phyloP scores from a whole-genome alignment of 2,329 filamentous ascomycete genomes.

The Alternaria metachromatica region DNA sequence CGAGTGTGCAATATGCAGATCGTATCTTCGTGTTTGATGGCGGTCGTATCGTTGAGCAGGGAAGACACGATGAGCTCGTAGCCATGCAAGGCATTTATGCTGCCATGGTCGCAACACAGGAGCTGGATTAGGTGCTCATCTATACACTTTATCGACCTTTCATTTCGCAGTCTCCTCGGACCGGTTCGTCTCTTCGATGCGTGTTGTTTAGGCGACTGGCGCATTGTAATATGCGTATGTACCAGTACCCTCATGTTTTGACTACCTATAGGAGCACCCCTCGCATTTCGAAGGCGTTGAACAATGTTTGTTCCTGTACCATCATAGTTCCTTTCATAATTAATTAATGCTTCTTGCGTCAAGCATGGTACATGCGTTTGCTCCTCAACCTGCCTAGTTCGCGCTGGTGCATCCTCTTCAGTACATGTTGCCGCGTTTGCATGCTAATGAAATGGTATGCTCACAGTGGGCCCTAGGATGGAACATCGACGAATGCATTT shows the following conservation, averaged over 20 bases:
- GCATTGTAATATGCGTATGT: background rate
- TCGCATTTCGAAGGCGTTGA: background rate
- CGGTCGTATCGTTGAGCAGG: constrained; percentile 66
- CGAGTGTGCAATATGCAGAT: constrained; percentile 79
- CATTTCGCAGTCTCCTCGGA: background rate
- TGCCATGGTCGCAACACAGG: constrained; percentile 47
- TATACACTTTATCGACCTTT: background rate
- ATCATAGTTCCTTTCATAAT: background rate
- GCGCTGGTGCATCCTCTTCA: background rate
- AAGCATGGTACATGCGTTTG: background rate
- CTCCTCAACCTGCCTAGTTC: background rate
- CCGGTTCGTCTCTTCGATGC: background rate
- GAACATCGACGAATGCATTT: background rate
- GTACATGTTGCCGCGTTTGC: background rate
- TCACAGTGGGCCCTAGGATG: background rate
- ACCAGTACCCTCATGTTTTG: background rate
- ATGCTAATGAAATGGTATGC: background rate
- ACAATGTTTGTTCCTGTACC: background rate
- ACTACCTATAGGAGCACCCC: background rate
- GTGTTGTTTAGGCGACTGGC: background rate
- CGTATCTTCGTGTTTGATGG: constrained; percentile 80
- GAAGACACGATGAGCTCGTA: constrained; percentile 67
- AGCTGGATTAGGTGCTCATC: constrained; percentile 32
- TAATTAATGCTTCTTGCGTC: background rate
- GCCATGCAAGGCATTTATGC: constrained; percentile 43